Base-by-base conservation (phyloP, 495 filamentous ascomycete species). In the Penicillium canescens region DNA sequence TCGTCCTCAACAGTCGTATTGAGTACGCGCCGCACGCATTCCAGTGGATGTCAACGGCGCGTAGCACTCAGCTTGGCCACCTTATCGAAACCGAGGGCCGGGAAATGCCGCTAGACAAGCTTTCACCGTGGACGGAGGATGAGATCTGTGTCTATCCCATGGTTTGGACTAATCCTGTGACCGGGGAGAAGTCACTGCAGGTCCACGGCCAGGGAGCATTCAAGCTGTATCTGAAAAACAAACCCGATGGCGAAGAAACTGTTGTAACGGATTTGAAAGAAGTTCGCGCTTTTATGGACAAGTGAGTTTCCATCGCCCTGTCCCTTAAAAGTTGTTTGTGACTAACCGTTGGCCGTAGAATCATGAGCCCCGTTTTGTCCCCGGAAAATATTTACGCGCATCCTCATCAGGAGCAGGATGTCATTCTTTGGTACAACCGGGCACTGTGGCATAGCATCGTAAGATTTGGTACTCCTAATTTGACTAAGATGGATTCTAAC, bases 131-230 rank as follows among this genome's bases (percentile, higher is more conserved):
- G 57, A 52, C 37, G 3, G 28, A 58, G 50, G 60, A 61, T 18
- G 56, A 64, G 18, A 46, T 69, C 14, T 66, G 63, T 41, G 48
- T 55, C 11, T 66, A 66, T 42, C 60, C 66, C 9, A 69, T 69
- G 66, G 63, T 66, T 11, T 69, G 66, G 60, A 57, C 54, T 12
- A 69, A 69, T 57, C 66, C 63, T 0, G 57, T 71, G 6, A 72
- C 71, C 0, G 69, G 69, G 5, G 68, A 74, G 57, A 66, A 67
- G 28, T 65, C 63, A 39, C 61, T 74, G 44, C 68, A 71, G 51
- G 68, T 74, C 26, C 69, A 74, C 55, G 67, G 68, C 16, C 66
- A 72, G 36, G 69, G 68, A 16, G 67, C 64, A 23, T 67, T 64
- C 41, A 72, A 66, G 57, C 41, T 74, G 20, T 72, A 68, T 57